Base-by-base conservation (phyloP, 2,329 filamentous ascomycete species). In the Lecanicillium sp. region DNA sequence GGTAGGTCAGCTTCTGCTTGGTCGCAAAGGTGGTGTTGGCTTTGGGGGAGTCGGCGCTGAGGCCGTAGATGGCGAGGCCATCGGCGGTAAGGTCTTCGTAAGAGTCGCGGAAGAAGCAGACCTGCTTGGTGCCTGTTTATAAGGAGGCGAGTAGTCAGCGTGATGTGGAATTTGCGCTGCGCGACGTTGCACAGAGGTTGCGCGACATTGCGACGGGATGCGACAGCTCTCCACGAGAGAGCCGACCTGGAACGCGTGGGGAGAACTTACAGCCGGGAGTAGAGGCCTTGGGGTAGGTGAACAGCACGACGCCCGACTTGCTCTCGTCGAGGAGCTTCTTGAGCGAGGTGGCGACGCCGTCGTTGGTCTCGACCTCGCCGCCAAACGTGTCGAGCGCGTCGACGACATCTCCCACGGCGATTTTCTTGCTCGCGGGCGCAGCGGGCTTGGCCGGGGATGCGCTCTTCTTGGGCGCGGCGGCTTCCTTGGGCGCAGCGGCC, bases 211-310 rank as follows among this genome's bases (percentile, higher is more conserved):
- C 20, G 14, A 23, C 7, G 30, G 30, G n/a, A 14, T 11, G 10
- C 30, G 30, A 33, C 30, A 14, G 7, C 7, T 5, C 20, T 36
- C 15, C 17, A 12, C 26, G 26, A 19, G 40, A 12, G 36, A 4
- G 36, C 36, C 36, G 21, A n/a, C 38, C 23, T 15, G 23, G 17
- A n/a, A 11, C 17, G 19, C 27, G 19, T 24, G 14, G 6, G 29
- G 24, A 19, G 24, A 38, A 64, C 88, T 79, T 81, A 95, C 91
- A 97, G 54, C 91, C 91, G 30, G 89, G 88, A 19, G 93, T 98
- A 23, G 86, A 93, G 11, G 93, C 93, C 70, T 87, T 94, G 51
- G 93, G 93, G 63, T 97, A 97, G 26, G 90, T 96, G 67, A 98
- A 96, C 24, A 97, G 72, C 27, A 95, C 88, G 36, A 97, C 86